Evolutionary conservation across 2,329 filamentous ascomycete genomes (phyloP).

Genomic region (Magnaporthales sp.): DNA sequence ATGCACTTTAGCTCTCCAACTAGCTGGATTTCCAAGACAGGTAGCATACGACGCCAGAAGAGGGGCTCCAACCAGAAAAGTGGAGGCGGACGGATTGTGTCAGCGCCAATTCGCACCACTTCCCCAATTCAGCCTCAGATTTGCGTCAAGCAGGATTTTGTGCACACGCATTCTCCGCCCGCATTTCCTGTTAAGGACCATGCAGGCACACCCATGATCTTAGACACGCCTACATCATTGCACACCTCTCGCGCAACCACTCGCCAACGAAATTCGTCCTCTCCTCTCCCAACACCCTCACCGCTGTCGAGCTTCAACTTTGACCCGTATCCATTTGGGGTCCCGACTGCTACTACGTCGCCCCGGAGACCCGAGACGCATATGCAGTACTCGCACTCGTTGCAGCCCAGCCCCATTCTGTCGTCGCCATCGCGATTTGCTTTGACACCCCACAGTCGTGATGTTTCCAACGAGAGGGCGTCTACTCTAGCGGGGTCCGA

Average conservation of each 20-base stretch:
- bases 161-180: conserved; percentile 17
- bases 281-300: conserved; percentile 46
- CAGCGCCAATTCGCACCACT: conserved; percentile 33
- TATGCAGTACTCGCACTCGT: not conserved
- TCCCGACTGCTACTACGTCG: conserved; percentile 21
- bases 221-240: conserved; percentile 5
- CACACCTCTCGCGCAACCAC: conserved; percentile 11
- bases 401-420: conserved; percentile 5
- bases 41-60: conserved; percentile 49
- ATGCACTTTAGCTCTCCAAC: conserved; percentile 50
- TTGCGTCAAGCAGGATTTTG: conserved; percentile 16
- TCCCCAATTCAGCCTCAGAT: conserved; percentile 16
- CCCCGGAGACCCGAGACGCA: conserved; percentile 7
- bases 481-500: conserved; percentile 65
- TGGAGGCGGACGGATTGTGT: conserved; percentile 41
- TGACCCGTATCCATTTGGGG: conserved; percentile 38
- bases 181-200: conserved; percentile 1
- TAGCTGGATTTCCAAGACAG: conserved; percentile 46
- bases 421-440: conserved; percentile 16
- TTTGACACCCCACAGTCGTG: conserved; percentile 30
- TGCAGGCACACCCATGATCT: conserved; percentile 3
- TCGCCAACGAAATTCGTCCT: conserved; percentile 38
- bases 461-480: conserved; percentile 37
- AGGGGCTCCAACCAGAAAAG: conserved; percentile 28
- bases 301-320: conserved; percentile 46